A percentile compares a stretch with the other conserved stretches of the same genome.
Conservation (phyloP, 306 rosid species). For the Prunus dulcis region DNA sequence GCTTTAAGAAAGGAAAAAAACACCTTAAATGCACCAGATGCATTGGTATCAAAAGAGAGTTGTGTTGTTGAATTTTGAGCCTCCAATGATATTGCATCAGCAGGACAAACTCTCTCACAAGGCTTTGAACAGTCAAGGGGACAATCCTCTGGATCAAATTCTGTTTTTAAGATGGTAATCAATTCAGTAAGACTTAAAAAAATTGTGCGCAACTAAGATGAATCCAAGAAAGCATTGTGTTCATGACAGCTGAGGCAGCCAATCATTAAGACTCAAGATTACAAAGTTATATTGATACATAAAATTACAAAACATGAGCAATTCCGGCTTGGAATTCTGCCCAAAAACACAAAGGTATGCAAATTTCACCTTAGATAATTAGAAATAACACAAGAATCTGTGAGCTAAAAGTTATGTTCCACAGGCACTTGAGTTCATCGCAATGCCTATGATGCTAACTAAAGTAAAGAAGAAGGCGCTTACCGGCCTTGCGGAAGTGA, state of each 20-base stretch:
- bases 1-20: neutral
- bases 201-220: neutral
- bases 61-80: conserved; percentile 30
- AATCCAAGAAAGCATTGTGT: neutral
- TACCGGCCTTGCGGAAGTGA: conserved; percentile 94
- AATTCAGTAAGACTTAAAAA: neutral
- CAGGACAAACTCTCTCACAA: conserved; percentile 81
- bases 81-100: conserved; percentile 68
- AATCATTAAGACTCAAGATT: neutral
- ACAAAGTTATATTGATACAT: neutral
- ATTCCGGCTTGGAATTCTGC: neutral
- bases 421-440: neutral
- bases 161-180: conserved; percentile 33
- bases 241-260: neutral
- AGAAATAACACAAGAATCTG: too few species aligned
- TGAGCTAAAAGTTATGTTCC: neutral
- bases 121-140: conserved; percentile 81
- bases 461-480: conserved; percentile 1
- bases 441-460: conserved; percentile 4
- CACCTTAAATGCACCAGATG: conserved; percentile 33
- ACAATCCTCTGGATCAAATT: conserved; percentile 87
- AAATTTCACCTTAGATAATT: neutral
- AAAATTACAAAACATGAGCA: neutral
- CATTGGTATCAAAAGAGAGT: conserved; percentile 29
- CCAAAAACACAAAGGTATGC: neutral